Evolutionary conservation across 2,329 filamentous ascomycete species (phyloP).

Genomic region (Chaetomium strumarium): DNA sequence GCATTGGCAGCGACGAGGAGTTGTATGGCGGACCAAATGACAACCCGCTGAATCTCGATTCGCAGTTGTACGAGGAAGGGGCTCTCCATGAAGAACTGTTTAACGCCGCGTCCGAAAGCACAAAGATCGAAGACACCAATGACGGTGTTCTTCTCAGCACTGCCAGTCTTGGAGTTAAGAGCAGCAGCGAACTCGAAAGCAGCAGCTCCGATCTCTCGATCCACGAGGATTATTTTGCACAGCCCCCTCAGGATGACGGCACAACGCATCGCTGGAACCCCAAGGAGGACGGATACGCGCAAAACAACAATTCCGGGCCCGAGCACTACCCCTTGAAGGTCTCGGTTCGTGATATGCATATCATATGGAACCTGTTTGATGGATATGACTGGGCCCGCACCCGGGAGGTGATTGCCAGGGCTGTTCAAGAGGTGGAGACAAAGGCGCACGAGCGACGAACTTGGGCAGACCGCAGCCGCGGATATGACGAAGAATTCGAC

Average conservation of each 20-base stretch:
- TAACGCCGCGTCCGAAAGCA: constrained; percentile 37
- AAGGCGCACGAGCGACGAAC: constrained; percentile 71
- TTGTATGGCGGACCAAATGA: constrained; percentile 25
- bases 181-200: constrained; percentile 31
- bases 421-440: constrained; percentile 79
- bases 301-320: constrained; percentile 54
- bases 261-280: constrained; percentile 79
- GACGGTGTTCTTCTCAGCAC: constrained; percentile 43
- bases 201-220: constrained; percentile 57
- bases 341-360: constrained; percentile 75
- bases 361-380: constrained; percentile 98
- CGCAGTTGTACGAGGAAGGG: constrained; percentile 44
- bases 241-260: constrained; percentile 53
- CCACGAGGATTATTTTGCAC: constrained; percentile 71
- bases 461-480: constrained; percentile 49
- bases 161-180: constrained; percentile 42
- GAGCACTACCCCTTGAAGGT: constrained; percentile 68
- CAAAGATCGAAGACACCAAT: constrained; percentile 37
- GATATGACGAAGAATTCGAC: constrained; percentile 57
- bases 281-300: constrained; percentile 65
- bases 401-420: constrained; percentile 76
- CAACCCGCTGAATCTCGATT: constrained; percentile 35
- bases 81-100: constrained; percentile 43
- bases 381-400: constrained; percentile 95
- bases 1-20: constrained; percentile 26